phyloP scores from a whole-genome alignment of 2,329 filamentous ascomycete species.

The Aspergillus piperis region DNA sequence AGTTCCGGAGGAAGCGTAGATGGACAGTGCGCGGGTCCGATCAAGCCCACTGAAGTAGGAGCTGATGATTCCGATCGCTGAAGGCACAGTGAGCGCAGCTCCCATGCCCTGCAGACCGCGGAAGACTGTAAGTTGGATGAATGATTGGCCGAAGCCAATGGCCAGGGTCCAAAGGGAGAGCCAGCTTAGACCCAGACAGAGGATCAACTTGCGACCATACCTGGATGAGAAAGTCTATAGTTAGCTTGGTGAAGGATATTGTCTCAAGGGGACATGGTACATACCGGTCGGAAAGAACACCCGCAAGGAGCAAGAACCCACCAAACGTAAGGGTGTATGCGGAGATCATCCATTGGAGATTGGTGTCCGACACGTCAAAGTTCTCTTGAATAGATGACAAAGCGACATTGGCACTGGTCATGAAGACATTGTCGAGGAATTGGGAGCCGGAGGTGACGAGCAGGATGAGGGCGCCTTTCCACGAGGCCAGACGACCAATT shows the following conservation, averaged over 20 bases:
- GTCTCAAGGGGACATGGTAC: conserved; percentile 3
- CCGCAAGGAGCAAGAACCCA: conserved; percentile 36
- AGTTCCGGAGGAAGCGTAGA: conserved; percentile 43
- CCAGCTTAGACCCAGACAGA: conserved; percentile 41
- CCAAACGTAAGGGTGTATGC: conserved; percentile 46
- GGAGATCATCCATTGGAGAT: conserved; percentile 47
- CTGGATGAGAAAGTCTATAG: conserved; percentile 15
- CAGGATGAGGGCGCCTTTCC: conserved; percentile 43
- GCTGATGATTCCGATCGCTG: conserved; percentile 50
- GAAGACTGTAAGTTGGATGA: conserved; percentile 39
- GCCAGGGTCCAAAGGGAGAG: conserved; percentile 39
- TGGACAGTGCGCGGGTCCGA: conserved; percentile 42
- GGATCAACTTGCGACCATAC: conserved; percentile 42
- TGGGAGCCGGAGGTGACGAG: conserved; percentile 47
- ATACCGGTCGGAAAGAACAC: conserved; percentile 38
- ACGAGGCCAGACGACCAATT: conserved; percentile 39
- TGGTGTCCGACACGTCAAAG: conserved; percentile 36
- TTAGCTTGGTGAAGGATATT: not conserved
- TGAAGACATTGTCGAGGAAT: conserved; percentile 49
- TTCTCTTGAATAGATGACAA: conserved; percentile 45
- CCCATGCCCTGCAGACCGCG: conserved; percentile 52
- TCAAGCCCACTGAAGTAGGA: conserved; percentile 44
- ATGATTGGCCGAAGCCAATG: conserved; percentile 45
- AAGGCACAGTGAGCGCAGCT: conserved; percentile 50
- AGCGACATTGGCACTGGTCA: conserved; percentile 47